phyloP scores from a whole-genome alignment of 1,284 basidiomycete genomes.

The Volvariella volvacea region DNA sequence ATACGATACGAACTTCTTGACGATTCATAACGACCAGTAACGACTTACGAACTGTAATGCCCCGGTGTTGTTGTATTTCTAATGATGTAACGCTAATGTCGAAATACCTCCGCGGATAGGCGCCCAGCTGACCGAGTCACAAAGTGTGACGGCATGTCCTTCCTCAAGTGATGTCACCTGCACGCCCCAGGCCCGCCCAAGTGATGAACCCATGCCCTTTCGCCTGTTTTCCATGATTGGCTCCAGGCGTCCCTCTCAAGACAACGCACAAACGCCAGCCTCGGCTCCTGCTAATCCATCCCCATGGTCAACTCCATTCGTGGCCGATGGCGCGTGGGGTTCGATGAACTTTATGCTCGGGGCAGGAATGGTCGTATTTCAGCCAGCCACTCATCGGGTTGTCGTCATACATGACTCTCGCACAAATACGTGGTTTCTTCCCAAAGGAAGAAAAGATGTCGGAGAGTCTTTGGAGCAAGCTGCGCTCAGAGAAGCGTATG shows the following conservation, averaged over 20 bases:
- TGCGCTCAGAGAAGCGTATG: conserved; percentile 56
- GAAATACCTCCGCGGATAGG: too few relatives aligned
- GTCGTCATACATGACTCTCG: conserved; percentile 36
- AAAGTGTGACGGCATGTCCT: conserved; percentile 2
- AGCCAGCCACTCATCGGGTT: conserved; percentile 29
- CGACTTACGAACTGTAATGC: too few relatives aligned
- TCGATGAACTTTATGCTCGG: conserved; percentile 47
- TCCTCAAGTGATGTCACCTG: not conserved
- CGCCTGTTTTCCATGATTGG: too few relatives aligned
- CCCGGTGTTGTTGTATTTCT: too few relatives aligned
- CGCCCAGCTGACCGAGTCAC: too few relatives aligned
- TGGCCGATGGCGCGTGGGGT: conserved; percentile 38
- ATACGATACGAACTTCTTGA: too few relatives aligned
- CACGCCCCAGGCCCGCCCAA: too few relatives aligned
- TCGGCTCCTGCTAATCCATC: conserved; percentile 12
- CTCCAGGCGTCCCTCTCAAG: too few relatives aligned
- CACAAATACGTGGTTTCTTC: conserved; percentile 43
- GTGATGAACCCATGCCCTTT: too few relatives aligned
- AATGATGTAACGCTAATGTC: too few relatives aligned
- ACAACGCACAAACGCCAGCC: too few relatives aligned
- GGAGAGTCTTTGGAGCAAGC: conserved; percentile 53
- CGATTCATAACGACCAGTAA: too few relatives aligned
- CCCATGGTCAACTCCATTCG: conserved; percentile 23
- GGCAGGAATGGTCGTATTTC: conserved; percentile 56
- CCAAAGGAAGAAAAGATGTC: conserved; percentile 56